phyloP scores from a whole-genome alignment of 305 asterid species.

The Fraxinus angustifolia region DNA sequence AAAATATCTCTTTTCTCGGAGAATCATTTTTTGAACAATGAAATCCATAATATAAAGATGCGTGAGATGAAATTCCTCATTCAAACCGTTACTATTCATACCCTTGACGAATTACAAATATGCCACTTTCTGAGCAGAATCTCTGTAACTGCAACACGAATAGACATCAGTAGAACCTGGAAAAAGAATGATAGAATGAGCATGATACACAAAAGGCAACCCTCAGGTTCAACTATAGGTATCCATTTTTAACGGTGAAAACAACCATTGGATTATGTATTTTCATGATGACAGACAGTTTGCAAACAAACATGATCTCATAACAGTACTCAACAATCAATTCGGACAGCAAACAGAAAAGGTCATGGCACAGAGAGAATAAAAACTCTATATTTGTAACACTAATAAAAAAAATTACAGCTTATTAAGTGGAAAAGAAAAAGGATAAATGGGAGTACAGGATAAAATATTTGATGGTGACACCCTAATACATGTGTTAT shows the following conservation, averaged over 20 bases:
- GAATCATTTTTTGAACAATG: neutral
- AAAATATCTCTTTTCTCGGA: too few species aligned
- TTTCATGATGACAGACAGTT: neutral
- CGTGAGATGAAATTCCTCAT: slow-evolving; percentile 21
- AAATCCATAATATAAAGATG: neutral
- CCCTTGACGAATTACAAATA: slow-evolving; percentile 20
- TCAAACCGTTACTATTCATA: slow-evolving; percentile 21
- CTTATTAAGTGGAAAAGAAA: neutral
- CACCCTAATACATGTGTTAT: neutral
- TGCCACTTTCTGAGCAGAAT: slow-evolving; percentile 20
- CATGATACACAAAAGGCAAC: neutral
- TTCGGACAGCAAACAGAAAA: neutral
- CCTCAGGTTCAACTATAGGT: neutral
- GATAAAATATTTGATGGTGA: neutral
- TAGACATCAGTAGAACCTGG: slow-evolving; percentile 24
- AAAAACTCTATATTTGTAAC: neutral
- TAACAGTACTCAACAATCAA: neutral
- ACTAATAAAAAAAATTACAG: neutral
- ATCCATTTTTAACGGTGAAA: neutral
- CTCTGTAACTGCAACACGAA: slow-evolving; percentile 25
- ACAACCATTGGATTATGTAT: neutral
- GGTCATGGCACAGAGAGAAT: neutral
- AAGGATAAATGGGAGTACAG: neutral
- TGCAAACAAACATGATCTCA: neutral
- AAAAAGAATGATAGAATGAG: slow-evolving; percentile 13